Conservation (phyloP, 2,329 filamentous ascomycete species). For the Arthroderma uncinatum region DNA sequence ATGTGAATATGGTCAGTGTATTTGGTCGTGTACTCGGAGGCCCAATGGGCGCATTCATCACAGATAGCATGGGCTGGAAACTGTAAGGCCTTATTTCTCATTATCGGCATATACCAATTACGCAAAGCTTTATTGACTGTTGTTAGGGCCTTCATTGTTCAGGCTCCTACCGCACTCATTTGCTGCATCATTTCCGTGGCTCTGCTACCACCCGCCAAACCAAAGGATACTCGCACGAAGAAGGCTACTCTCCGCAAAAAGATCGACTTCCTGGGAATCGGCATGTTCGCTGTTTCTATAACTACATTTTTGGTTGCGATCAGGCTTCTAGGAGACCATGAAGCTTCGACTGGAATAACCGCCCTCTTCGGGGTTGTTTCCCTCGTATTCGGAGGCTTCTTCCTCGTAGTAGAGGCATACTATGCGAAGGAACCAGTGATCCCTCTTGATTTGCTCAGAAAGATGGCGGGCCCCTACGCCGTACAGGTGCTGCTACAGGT, state of each 20-base stretch:
- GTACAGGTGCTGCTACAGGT: neutral
- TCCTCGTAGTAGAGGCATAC: neutral
- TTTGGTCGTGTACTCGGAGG: neutral
- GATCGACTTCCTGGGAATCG: neutral
- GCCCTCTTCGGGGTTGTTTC: neutral
- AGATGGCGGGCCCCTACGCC: neutral
- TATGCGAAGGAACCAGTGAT: neutral
- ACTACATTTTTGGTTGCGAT: neutral
- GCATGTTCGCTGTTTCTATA: neutral
- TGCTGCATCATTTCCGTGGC: neutral
- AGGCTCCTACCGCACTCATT: neutral
- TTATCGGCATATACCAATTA: no score
- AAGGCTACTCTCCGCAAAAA: neutral
- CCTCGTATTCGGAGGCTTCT: neutral
- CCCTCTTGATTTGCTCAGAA: neutral
- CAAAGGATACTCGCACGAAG: neutral
- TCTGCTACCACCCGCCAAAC: neutral
- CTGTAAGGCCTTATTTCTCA: neutral
- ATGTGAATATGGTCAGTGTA: slow-evolving; percentile 1
- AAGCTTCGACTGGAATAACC: neutral
- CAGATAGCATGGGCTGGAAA: neutral
- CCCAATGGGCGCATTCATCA: neutral
- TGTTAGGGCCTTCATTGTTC: neutral
- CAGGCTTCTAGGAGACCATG: slow-evolving; percentile 1
- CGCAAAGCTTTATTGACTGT: neutral